Base-by-base conservation (phyloP, 352 stramenopile genomes). In the Phytophthora podocarpi region DNA sequence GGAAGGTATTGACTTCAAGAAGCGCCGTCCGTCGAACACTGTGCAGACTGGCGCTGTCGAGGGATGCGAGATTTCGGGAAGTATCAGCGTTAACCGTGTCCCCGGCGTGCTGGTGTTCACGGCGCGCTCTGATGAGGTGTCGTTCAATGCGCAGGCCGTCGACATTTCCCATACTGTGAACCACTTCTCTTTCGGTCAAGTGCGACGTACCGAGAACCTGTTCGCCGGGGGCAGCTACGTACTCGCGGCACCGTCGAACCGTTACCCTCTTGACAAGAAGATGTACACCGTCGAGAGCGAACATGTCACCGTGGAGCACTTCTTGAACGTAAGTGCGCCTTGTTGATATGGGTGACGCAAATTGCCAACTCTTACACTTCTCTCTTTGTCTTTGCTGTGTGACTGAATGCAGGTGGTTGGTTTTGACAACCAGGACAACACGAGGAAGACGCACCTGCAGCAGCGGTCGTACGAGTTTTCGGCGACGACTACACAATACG, bases 181-280 rank as follows among this genome's bases (percentile, higher is more conserved):
- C 60, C 84, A 95, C 57, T 93, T 95, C 26, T 95, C 84, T 7
- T 95, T 95, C 52, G 86, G 86, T n/a, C 82, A 95, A 56, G 80
- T 92, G 18, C 80, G 80, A 32, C 72, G 70, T 24, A 72, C 64
- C 2, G 82, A 94, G 58, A 81, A 87, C 16, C 50, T 90, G 45
- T 64, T 93, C 4, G 49, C 71, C 46, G 74, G 78, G 32, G 70
- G 57, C 36, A 70, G 58, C 31, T 53, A 74, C 2, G 26, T 84
- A 9, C 54, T 91, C 18, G 67, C 67, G 20, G 57, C 46, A 15
- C 66, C 79, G 16, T 89, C 79, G 8, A 82, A 92, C 46, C 76
- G 79, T 8, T 92, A 77, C 41, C 81, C 83, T 20, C 57, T 95
- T 31, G 85, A 93, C 52, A 64, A 45, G 40, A 81, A 81, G 41